These are phyloP conservation scores for Penicillium griseofulvum DNA, from an alignment of 2,329 filamentous ascomycete genomes.

Conservation along the genomic window DNA sequence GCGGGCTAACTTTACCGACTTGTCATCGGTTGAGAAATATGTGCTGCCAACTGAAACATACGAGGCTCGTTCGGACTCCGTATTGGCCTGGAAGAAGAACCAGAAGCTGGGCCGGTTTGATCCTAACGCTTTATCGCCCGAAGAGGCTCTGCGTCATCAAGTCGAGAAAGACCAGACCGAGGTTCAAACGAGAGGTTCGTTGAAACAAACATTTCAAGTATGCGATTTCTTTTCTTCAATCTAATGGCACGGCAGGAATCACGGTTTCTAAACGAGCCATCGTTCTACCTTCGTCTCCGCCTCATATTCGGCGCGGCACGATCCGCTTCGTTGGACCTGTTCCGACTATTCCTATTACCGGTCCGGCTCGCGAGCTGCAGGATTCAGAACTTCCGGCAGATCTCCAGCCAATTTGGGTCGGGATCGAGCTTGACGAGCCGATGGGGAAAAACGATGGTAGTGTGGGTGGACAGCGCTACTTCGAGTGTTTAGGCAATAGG, in stretches of 20 bases:
- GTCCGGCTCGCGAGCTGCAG: constrained; percentile 23
- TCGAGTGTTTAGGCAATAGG: constrained; percentile 52
- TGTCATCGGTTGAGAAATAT: constrained; percentile 82
- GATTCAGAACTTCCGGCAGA: constrained; percentile 21
- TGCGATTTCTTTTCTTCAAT: not conserved
- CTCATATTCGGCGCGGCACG: constrained; percentile 45
- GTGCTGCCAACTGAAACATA: constrained; percentile 84
- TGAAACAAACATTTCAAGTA: not conserved
- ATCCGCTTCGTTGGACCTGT: constrained; percentile 45
- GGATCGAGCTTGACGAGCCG: constrained; percentile 62
- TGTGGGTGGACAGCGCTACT: constrained; percentile 53
- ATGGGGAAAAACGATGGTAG: constrained; percentile 64
- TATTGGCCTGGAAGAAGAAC: constrained; percentile 92
- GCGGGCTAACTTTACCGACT: constrained; percentile 77
- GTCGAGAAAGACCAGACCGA: constrained; percentile 59
- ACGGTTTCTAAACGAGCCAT: constrained; percentile 44
- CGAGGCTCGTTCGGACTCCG: constrained; percentile 79
- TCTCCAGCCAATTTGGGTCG: constrained; percentile 52
- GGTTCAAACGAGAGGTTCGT: constrained; percentile 64
- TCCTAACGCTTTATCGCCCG: constrained; percentile 71
- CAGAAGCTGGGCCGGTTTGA: constrained; percentile 96
- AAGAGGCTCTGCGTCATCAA: constrained; percentile 68
- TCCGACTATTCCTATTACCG: constrained; percentile 39
- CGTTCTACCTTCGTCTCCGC: constrained; percentile 42
- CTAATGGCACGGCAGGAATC: constrained; percentile 38